Evolutionary conservation across 2,329 filamentous ascomycete genomes (phyloP).

Genomic region (Calonectria fujianensis): DNA sequence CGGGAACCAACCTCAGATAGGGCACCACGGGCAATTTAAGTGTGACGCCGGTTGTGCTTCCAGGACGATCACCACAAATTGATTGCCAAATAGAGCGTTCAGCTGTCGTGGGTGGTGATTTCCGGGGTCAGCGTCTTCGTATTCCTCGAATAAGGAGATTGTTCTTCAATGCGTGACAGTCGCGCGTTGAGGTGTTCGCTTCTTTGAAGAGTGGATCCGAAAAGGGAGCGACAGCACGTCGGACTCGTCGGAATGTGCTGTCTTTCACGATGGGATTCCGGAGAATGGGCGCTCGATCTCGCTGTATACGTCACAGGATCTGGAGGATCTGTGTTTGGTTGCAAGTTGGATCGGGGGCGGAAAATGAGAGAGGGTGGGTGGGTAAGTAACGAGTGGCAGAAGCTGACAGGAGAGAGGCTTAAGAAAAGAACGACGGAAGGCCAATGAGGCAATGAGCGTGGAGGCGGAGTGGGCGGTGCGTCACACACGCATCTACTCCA

Average conservation of each 20-base stretch:
- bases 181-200: constrained; percentile 28
- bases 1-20: constrained; percentile 47
- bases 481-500: constrained; percentile 42
- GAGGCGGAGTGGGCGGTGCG: constrained; percentile 47
- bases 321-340: constrained; percentile 29
- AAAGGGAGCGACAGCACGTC: constrained; percentile 45
- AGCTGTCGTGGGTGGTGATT: constrained; percentile 35
- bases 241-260: constrained; percentile 51
- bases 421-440: constrained; percentile 40
- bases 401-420: constrained; percentile 44
- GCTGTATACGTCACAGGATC: constrained; percentile 36
- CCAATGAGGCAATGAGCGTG: constrained; percentile 44
- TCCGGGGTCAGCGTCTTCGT: constrained; percentile 31
- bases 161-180: constrained; percentile 10
- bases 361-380: constrained; percentile 45
- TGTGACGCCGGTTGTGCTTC: constrained; percentile 47
- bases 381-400: constrained; percentile 44
- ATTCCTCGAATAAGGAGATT: constrained; percentile 29
- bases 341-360: constrained; percentile 36
- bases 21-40: constrained; percentile 52
- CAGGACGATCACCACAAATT: constrained; percentile 41
- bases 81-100: constrained; percentile 47
- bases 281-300: constrained; percentile 36
- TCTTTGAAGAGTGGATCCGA: constrained; percentile 25
- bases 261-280: constrained; percentile 39